phyloP scores from a whole-genome alignment of 1,284 basidiomycete genomes.

The Apiotrichum sp. region DNA sequence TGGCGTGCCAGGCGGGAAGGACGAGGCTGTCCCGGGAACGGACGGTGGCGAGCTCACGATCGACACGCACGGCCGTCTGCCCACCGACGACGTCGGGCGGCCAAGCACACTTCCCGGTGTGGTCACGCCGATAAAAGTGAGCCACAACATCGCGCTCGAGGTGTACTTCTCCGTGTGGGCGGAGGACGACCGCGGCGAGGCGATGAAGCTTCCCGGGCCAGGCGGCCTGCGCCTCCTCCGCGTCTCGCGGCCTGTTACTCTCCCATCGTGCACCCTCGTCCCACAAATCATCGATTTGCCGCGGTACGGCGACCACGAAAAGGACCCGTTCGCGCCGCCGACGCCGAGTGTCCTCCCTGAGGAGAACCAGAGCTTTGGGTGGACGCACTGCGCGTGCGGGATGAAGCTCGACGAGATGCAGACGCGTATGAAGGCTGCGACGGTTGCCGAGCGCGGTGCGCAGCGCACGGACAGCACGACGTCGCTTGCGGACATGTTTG shows the following conservation, averaged over 20 bases:
- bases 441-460: neutral
- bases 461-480: neutral
- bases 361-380: slow-evolving; percentile 2
- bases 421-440: slow-evolving; percentile 17
- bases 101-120: slow-evolving; percentile 24
- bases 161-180: slow-evolving; percentile 32
- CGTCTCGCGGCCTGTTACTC: slow-evolving; percentile 21
- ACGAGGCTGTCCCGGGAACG: neutral
- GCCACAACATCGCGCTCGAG: slow-evolving; percentile 28
- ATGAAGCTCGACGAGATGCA: slow-evolving; percentile 29
- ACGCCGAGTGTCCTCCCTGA: neutral
- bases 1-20: slow-evolving; percentile 9
- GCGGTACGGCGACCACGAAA: slow-evolving; percentile 9
- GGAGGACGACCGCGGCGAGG: slow-evolving; percentile 19
- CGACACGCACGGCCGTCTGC: slow-evolving; percentile 16
- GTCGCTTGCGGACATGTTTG: neutral
- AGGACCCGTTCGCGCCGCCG: neutral
- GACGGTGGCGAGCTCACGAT: slow-evolving; percentile 4
- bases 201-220: slow-evolving; percentile 15
- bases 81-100: slow-evolving; percentile 20
- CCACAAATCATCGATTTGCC: slow-evolving; percentile 12
- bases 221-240: slow-evolving; percentile 27
- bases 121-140: slow-evolving; percentile 33
- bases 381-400: slow-evolving; percentile 30
- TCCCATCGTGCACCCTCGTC: slow-evolving; percentile 24